Conservation (phyloP, 2,329 filamentous ascomycete genomes). For the Alternaria sp. region DNA sequence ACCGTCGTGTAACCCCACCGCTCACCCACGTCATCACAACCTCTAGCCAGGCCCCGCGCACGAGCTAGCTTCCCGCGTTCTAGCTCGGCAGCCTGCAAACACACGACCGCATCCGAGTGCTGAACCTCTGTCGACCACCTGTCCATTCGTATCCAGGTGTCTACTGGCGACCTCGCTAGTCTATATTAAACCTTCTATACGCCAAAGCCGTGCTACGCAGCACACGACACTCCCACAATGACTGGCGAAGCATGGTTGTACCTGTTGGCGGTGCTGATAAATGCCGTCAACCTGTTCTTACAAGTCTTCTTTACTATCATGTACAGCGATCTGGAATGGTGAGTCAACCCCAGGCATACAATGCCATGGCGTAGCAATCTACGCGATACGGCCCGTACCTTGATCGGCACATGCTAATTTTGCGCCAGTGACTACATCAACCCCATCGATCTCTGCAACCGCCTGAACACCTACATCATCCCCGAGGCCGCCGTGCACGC, state of each 20-base stretch:
- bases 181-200: constrained; percentile 12
- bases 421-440: constrained; percentile 93
- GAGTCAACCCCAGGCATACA: constrained; percentile 51
- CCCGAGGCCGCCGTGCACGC: constrained; percentile 97
- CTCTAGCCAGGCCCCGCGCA: constrained; percentile 36
- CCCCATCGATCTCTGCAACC: constrained; percentile 99
- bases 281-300: constrained; percentile 99
- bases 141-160: constrained; percentile 19
- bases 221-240: constrained; percentile 64
- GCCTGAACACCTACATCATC: constrained; percentile 98
- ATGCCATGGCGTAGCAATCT: neutral
- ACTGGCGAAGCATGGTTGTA: constrained; percentile 99
- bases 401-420: constrained; percentile 37
- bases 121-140: constrained; percentile 18
- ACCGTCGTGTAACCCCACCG: neutral
- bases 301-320: constrained; percentile 99
- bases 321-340: constrained; percentile 99
- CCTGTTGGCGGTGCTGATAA: constrained; percentile 96
- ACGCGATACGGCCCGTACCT: neutral
- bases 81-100: constrained; percentile 42
- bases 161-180: constrained; percentile 16
- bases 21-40: constrained; percentile 29
- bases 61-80: constrained; percentile 43
- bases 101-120: constrained; percentile 40
- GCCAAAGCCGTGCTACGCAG: constrained; percentile 25